Evolutionary conservation across 2,329 filamentous ascomycete genomes (phyloP), one percentile per base, ranked within the genome.

Genomic region (Pseudofabraea citricarpa): DNA sequence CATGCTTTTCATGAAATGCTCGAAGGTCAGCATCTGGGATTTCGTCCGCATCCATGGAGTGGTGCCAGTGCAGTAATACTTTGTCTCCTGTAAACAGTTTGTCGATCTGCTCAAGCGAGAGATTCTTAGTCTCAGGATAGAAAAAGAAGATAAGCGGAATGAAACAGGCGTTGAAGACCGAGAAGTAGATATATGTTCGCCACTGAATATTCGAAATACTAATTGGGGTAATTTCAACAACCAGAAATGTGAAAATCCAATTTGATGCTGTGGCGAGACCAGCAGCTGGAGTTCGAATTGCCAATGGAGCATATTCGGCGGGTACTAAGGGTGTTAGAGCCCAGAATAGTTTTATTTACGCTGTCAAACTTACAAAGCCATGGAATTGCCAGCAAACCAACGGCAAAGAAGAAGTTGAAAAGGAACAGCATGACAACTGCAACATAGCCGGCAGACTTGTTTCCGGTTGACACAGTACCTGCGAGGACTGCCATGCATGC

Each of bases 401-500:
- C 48, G 3, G 68, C 70, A 44, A 75, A 73, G 50, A 72, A 67
- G 3, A 68, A 68, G 56, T 74, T 72, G 59, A 73, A 74, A 22
- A 73, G 55, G 43, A 73, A 73, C 2, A 73, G 55, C 46, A 48
- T 45, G 13, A 43, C 37, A 15, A 39, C 40, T 6, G 46, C 46
- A 29, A 36, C 69, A 15, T 72, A 60, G 23, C 71, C 72, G 1
- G 67, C 60, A 2, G 62, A 48, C 12, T 63, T 58, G 13, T 60
- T 53, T 4, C 66, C 68, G 24, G 65, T 58, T 8, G 59, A 65
- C 1, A 71, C 65, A 0, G 70, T 43, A 16, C 74, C 75, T 0
- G 72, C 70, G n/a, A 79, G 68, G 21, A 86, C 71, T 2, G 77
- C 73, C 70, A 75, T 74, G 46, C 70, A 74, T 2, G 46, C 53